phyloP scores from a whole-genome alignment of 805 yeast genomes.

The Yueomyces sp. region DNA sequence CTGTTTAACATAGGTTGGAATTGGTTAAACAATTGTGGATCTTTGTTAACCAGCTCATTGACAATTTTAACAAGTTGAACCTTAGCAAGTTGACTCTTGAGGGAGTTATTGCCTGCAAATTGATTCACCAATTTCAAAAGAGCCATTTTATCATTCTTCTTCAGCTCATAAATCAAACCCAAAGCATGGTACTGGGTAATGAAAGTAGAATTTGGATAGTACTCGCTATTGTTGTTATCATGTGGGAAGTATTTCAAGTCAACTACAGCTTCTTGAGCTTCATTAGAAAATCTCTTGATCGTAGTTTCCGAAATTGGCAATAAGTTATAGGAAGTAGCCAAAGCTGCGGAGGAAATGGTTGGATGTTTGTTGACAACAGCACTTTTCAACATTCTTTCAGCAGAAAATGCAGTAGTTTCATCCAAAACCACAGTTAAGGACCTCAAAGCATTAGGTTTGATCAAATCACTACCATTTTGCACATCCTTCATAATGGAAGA shows the following conservation, averaged over 20 bases:
- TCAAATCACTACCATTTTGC: constrained; percentile 73
- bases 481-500: constrained; percentile 97
- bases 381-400: constrained; percentile 84
- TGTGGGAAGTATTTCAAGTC: constrained; percentile 29
- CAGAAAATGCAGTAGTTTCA: constrained; percentile 78
- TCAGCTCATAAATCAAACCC: constrained; percentile 75
- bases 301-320: constrained; percentile 84
- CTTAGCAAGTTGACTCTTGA: constrained; percentile 73
- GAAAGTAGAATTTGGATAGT: constrained; percentile 57
- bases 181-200: constrained; percentile 93
- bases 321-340: constrained; percentile 80
- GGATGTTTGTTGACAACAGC: constrained; percentile 89
- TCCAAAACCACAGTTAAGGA: constrained; percentile 84
- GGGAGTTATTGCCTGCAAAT: constrained; percentile 42
- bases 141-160: constrained; percentile 90
- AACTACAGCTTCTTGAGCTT: constrained; percentile 79
- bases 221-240: constrained; percentile 24
- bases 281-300: constrained; percentile 87
- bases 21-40: constrained; percentile 38
- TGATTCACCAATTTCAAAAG: constrained; percentile 80
- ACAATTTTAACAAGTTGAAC: constrained; percentile 77
- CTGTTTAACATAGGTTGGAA: constrained; percentile 43
- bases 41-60: constrained; percentile 59
- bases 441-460: constrained; percentile 90
- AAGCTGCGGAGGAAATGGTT: constrained; percentile 82